Conservation (phyloP, 352 stramenopile species). For the Globisporangium okanoganense region DNA sequence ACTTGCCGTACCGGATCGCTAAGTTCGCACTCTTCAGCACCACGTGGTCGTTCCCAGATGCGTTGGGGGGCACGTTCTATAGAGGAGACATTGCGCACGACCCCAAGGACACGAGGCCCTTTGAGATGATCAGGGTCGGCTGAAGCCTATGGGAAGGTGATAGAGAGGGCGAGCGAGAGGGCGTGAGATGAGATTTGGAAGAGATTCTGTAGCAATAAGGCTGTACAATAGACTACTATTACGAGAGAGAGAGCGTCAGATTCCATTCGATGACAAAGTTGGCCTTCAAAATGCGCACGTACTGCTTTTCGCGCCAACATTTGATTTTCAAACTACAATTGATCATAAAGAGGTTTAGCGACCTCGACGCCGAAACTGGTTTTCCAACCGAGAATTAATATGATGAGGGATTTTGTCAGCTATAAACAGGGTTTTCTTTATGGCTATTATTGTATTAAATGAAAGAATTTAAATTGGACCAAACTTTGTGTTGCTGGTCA, state of each 20-base stretch:
- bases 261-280: too few relatives aligned
- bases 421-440: not conserved
- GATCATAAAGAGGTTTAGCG: too few relatives aligned
- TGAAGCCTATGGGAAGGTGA: not conserved
- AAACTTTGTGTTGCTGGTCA: too few relatives aligned
- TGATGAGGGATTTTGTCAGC: too few relatives aligned
- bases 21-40: slow-evolving; percentile 43
- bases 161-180: not conserved
- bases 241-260: too few relatives aligned
- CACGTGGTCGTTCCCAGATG: slow-evolving; percentile 32
- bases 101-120: not conserved
- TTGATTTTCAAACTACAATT: too few relatives aligned
- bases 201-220: not conserved
- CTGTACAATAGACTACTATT: not conserved
- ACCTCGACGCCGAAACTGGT: too few relatives aligned
- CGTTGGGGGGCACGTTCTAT: slow-evolving; percentile 38
- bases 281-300: too few relatives aligned
- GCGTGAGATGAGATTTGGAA: not conserved
- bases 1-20: slow-evolving; percentile 24
- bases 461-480: too few relatives aligned
- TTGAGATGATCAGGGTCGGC: slow-evolving; percentile 11
- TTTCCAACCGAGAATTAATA: too few relatives aligned
- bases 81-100: slow-evolving; percentile 31
- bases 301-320: too few relatives aligned
- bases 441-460: not conserved